Percentiles rank a stretch among this genome's conserved stretches.
Evolutionary conservation across 306 rosid species (phyloP).

Genomic region (Cucurbita pepo): DNA sequence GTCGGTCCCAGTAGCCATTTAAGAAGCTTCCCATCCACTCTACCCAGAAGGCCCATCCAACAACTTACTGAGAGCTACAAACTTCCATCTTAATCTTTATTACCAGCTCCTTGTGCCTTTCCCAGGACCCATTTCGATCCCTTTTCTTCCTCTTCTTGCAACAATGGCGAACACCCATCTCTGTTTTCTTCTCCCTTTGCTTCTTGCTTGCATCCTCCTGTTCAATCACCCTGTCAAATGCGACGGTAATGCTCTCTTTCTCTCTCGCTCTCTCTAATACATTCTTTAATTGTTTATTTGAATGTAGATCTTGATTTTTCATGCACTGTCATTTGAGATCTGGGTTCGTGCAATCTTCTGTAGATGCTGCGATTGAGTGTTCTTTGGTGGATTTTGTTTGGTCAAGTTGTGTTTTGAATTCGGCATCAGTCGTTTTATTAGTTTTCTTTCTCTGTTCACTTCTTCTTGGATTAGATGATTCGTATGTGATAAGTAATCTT

Average conservation of each 20-base stretch:
- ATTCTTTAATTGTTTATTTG: neutral
- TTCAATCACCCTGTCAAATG: neutral
- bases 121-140: neutral
- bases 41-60: neutral
- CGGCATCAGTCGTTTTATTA: neutral
- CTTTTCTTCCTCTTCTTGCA: neutral
- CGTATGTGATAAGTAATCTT: neutral
- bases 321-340: constrained; percentile 1
- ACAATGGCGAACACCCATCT: neutral
- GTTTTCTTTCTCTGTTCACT: neutral
- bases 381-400: neutral
- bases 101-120: neutral
- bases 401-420: neutral
- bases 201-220: neutral
- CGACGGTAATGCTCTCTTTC: neutral
- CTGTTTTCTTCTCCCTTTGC: constrained; percentile 2
- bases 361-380: neutral
- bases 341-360: neutral
- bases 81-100: neutral
- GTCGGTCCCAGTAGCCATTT: neutral
- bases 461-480: neutral
- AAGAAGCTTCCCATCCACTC: neutral
- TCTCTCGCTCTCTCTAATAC: neutral
- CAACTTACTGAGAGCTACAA: neutral
- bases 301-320: neutral